A percentile compares a stretch with the other conserved stretches of the same genome.
Conservation (phyloP, 176 grass and related monocot genomes). For the Eragrostis nindensis region DNA sequence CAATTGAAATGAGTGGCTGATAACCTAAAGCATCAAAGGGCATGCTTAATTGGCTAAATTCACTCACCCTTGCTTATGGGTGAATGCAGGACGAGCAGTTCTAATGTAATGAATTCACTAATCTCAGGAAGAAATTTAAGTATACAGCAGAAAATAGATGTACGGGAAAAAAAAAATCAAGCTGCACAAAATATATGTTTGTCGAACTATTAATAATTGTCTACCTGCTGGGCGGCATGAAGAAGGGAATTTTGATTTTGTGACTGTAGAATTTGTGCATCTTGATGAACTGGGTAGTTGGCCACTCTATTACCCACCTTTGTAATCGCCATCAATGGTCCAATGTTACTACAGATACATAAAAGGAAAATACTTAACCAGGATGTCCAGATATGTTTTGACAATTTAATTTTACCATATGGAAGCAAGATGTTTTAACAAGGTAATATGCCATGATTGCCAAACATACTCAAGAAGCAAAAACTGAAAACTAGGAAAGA, state of each 20-base stretch:
- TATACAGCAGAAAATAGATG: constrained; percentile 16
- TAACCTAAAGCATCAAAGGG: not conserved
- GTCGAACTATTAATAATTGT: constrained; percentile 26
- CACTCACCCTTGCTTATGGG: not conserved
- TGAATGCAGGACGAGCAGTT: not conserved
- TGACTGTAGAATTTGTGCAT: constrained; percentile 58
- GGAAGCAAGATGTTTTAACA: not conserved
- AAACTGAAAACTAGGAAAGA: not conserved
- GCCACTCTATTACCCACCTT: constrained; percentile 70
- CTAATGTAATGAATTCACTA: not conserved
- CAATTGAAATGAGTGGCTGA: not conserved
- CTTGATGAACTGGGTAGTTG: constrained; percentile 71
- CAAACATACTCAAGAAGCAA: not conserved
- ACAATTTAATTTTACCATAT: constrained; percentile 21
- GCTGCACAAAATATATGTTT: constrained; percentile 14
- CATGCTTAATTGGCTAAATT: constrained; percentile 24
- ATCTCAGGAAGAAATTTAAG: constrained; percentile 1
- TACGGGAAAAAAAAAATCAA: constrained; percentile 19
- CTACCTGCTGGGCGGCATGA: constrained; percentile 71
- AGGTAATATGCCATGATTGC: not conserved
- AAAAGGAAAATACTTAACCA: constrained; percentile 44
- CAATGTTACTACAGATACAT: constrained; percentile 71
- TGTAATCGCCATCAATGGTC: constrained; percentile 65
- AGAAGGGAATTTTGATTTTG: constrained; percentile 77
- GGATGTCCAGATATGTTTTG: constrained; percentile 28